Percentiles rank a stretch among this genome's conserved stretches.
Evolutionary conservation across 805 yeast species (phyloP).

Genomic region (Sugiyamaella valdiviana): DNA sequence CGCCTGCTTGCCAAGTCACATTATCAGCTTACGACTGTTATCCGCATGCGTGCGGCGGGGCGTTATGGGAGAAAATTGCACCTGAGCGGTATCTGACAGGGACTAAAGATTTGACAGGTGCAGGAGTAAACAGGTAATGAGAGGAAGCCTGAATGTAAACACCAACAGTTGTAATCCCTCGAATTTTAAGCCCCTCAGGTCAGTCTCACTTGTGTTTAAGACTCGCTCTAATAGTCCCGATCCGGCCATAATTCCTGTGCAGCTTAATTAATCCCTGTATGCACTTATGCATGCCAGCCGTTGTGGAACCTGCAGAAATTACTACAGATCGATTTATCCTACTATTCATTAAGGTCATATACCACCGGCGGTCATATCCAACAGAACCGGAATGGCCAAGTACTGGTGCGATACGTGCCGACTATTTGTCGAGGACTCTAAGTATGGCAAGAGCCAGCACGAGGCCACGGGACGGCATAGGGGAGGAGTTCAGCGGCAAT

Average conservation of each 20-base stretch:
- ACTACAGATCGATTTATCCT: not conserved
- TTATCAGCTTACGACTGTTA: not conserved
- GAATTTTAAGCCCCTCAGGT: no score
- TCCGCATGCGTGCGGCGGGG: not conserved
- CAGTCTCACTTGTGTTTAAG: not conserved
- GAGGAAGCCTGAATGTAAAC: not conserved
- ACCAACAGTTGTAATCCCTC: no score
- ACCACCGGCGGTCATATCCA: not conserved
- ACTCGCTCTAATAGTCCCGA: not conserved
- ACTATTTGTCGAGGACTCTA: constrained; percentile 36
- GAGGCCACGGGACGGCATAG: constrained; percentile 34
- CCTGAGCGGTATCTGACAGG: not conserved
- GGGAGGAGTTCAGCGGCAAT: constrained; percentile 18
- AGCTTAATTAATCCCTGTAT: not conserved
- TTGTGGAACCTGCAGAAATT: not conserved
- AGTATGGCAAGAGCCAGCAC: constrained; percentile 31
- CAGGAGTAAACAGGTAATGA: not conserved
- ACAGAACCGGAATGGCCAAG: constrained; percentile 24
- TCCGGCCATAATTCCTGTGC: not conserved
- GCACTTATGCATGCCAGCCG: not conserved
- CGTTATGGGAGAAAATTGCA: not conserved
- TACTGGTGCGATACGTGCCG: constrained; percentile 38
- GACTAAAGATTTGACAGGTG: not conserved
- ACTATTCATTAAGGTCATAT: not conserved
- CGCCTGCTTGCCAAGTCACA: not conserved